These are phyloP conservation scores for Phylloporus arenicola DNA, from an alignment of 768 basidiomycete species.

Conservation along the genomic window DNA sequence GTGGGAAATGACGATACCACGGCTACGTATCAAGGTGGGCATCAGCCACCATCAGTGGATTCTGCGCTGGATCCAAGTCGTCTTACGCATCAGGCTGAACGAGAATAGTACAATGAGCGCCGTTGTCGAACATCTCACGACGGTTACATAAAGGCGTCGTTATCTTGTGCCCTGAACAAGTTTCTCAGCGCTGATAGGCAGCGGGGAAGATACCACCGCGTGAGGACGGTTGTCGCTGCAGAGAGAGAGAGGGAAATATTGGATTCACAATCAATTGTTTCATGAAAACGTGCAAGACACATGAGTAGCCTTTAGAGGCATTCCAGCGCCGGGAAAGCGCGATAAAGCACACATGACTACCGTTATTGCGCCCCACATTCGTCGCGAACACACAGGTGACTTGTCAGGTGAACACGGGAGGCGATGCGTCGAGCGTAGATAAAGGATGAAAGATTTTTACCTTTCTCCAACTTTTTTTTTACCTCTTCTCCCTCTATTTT, in stretches of 20 bases:
- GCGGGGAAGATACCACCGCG: background rate
- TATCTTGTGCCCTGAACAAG: too few relatives aligned
- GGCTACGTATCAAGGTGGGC: background rate
- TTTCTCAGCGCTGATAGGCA: background rate
- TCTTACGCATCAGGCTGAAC: too few relatives aligned
- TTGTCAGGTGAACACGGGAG: conserved; percentile 16
- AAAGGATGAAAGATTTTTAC: conserved; percentile 7
- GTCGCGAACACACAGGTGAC: background rate
- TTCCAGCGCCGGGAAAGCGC: background rate
- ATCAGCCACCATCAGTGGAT: background rate
- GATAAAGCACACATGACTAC: background rate
- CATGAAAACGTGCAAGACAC: conserved; percentile 11
- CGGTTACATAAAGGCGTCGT: too few relatives aligned
- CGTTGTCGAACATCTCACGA: too few relatives aligned
- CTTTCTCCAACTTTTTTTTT: background rate
- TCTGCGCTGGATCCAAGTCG: background rate
- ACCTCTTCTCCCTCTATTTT: too few relatives aligned
- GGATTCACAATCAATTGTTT: conserved; percentile 2
- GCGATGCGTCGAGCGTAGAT: conserved; percentile 13
- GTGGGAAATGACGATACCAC: background rate
- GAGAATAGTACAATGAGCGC: too few relatives aligned
- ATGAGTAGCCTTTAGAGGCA: conserved; percentile 4
- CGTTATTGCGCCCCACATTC: background rate
- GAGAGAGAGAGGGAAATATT: background rate
- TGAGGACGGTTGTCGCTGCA: background rate